These are phyloP conservation scores for Turnera subulata DNA, from an alignment of 345 rosid species.

Conservation along the genomic window DNA sequence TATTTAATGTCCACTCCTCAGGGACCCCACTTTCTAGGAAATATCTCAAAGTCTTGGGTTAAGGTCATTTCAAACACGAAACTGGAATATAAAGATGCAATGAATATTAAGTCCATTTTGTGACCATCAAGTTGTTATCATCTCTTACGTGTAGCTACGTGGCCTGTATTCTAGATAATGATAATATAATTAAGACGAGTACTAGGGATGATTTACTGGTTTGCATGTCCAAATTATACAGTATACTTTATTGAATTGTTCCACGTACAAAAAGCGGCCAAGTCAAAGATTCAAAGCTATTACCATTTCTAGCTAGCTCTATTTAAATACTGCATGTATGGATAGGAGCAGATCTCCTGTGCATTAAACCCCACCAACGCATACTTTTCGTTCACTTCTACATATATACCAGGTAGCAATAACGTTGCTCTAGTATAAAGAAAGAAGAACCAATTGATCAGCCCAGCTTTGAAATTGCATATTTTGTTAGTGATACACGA, in stretches of 20 bases:
- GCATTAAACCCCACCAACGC: too few relatives aligned
- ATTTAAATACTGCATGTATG: neutral
- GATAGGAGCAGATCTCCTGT: neutral
- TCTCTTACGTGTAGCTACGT: neutral
- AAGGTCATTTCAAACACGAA: too few relatives aligned
- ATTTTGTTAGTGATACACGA: neutral
- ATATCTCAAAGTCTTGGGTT: neutral
- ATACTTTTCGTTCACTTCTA: neutral
- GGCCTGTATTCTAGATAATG: neutral
- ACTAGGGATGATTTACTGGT: too few relatives aligned
- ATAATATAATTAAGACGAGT: neutral
- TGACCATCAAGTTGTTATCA: neutral
- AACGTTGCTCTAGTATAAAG: too few relatives aligned
- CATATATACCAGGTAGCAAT: neutral
- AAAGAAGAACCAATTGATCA: too few relatives aligned
- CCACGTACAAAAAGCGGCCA: neutral
- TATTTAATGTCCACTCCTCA: too few relatives aligned
- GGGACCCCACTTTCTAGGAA: neutral
- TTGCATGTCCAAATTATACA: too few relatives aligned
- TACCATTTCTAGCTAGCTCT: neutral
- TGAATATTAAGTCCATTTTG: neutral
- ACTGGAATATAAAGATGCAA: too few relatives aligned
- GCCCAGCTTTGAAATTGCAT: too few relatives aligned
- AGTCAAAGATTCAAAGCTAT: constrained; percentile 11
- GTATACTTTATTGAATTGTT: neutral